A percentile compares a stretch with the other conserved stretches of the same genome.
Conservation (phyloP, 768 basidiomycete species). For the Suillus occidentalis region DNA sequence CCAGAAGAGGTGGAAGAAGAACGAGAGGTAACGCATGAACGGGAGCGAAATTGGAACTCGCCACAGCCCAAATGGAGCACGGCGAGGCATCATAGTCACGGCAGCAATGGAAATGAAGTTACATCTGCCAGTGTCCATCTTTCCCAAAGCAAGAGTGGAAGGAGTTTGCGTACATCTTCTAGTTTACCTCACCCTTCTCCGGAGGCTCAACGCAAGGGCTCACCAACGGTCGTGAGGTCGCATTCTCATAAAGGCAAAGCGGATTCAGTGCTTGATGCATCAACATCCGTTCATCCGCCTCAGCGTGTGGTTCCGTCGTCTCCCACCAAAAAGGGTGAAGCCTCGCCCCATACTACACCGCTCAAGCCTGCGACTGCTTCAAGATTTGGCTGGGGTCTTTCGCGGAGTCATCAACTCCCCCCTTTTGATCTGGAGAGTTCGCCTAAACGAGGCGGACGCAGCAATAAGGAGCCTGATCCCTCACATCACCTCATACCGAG, state of each 20-base stretch:
- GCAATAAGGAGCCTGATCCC: not conserved
- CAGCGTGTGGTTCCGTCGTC: not conserved
- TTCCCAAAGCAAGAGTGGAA: conserved; percentile 5
- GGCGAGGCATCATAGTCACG: conserved; percentile 17
- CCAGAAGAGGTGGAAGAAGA: conserved; percentile 26
- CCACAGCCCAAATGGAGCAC: conserved; percentile 57
- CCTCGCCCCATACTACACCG: conserved; percentile 9
- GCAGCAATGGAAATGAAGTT: conserved; percentile 8
- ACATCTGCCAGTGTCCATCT: conserved; percentile 17
- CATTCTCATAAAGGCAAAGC: not conserved
- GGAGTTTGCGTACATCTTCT: conserved; percentile 18
- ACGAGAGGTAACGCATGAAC: conserved; percentile 44
- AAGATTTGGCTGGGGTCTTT: conserved; percentile 42
- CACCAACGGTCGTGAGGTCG: not conserved
- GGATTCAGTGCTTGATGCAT: not conserved
- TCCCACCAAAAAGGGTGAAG: not conserved
- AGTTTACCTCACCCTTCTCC: conserved; percentile 17
- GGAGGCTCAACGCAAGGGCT: conserved; percentile 2
- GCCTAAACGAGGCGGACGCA: conserved; percentile 12
- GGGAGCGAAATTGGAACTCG: conserved; percentile 73
- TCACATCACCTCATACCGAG: conserved; percentile 13
- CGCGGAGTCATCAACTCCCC: conserved; percentile 37
- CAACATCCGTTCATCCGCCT: not conserved
- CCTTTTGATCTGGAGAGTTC: conserved; percentile 39
- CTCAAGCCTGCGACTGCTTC: conserved; percentile 25